phyloP scores from a whole-genome alignment of 2,329 filamentous ascomycete species.

The Botryosphaeria dothidea region DNA sequence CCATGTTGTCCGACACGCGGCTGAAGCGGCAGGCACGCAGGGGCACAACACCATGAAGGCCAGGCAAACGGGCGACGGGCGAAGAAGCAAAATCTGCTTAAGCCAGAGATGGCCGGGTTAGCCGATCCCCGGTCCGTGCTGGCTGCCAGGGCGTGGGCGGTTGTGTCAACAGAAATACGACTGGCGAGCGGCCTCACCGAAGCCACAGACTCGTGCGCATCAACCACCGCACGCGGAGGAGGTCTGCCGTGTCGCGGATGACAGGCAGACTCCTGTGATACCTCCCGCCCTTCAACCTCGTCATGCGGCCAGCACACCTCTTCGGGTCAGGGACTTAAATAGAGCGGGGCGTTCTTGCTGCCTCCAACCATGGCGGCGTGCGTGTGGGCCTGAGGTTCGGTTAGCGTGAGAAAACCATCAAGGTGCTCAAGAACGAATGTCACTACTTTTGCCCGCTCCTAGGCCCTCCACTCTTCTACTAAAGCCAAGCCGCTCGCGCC shows the following conservation, averaged over 20 bases:
- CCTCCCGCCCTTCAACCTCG: background rate
- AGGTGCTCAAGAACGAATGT: conserved; percentile 14
- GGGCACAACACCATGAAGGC: background rate
- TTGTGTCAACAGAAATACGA: conserved; percentile 8
- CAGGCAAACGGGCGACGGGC: conserved; percentile 2
- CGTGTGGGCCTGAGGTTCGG: conserved; percentile 15
- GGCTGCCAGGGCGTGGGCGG: background rate
- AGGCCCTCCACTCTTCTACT: background rate
- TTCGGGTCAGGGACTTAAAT: background rate
- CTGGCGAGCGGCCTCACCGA: background rate
- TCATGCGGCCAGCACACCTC: background rate
- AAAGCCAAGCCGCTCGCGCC: conserved; percentile 8
- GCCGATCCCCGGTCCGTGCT: conserved; percentile 8
- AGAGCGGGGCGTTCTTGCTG: conserved; percentile 10
- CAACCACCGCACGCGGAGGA: background rate
- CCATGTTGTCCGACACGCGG: background rate
- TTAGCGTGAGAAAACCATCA: conserved; percentile 19
- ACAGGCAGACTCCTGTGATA: background rate
- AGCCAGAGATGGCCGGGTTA: background rate
- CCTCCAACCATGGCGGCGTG: background rate
- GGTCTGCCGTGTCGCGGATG: background rate
- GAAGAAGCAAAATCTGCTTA: conserved; percentile 6
- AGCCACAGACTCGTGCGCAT: background rate
- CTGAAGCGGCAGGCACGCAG: too few relatives aligned
- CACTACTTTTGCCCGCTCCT: background rate